Percentiles rank a stretch among this genome's conserved stretches.
These are phyloP conservation scores for Aphanomyces cochlioides DNA, from an alignment of 352 stramenopile genomes.

Conservation along the genomic window DNA sequence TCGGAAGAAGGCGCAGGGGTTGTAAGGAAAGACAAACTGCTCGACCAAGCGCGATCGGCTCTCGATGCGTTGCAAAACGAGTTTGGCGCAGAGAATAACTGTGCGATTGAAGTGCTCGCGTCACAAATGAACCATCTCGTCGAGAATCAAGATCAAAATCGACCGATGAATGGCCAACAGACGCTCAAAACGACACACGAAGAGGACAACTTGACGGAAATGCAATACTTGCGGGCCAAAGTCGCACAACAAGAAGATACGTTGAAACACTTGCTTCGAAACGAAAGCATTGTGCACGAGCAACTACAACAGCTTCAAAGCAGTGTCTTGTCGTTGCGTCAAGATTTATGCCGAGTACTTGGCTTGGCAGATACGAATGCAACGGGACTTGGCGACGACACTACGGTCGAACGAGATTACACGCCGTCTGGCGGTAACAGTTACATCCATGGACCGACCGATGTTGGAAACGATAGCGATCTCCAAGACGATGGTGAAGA, in stretches of 20 bases:
- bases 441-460: not conserved
- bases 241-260: conserved; percentile 31
- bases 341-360: conserved; percentile 25
- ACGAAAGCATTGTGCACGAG: conserved; percentile 27
- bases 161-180: conserved; percentile 21
- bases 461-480: conserved; percentile 16
- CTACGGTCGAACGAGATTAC: not conserved
- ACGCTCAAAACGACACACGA: not conserved
- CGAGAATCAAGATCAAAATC: conserved; percentile 22
- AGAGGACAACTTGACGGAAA: conserved; percentile 11
- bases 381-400: not conserved
- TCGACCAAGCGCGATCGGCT: conserved; percentile 10
- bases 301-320: conserved; percentile 27
- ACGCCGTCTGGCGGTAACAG: not conserved
- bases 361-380: conserved; percentile 15
- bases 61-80: conserved; percentile 12
- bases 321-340: conserved; percentile 18
- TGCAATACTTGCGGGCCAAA: conserved; percentile 28
- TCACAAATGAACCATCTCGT: conserved; percentile 29
- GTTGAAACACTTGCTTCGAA: conserved; percentile 27
- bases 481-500: conserved; percentile 7
- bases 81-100: conserved; percentile 13
- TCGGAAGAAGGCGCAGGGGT: not conserved
- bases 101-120: conserved; percentile 22
- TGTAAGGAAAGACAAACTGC: conserved; percentile 15